phyloP scores from a whole-genome alignment of 2,329 filamentous ascomycete species.

The Pseudogymnoascus sp. region DNA sequence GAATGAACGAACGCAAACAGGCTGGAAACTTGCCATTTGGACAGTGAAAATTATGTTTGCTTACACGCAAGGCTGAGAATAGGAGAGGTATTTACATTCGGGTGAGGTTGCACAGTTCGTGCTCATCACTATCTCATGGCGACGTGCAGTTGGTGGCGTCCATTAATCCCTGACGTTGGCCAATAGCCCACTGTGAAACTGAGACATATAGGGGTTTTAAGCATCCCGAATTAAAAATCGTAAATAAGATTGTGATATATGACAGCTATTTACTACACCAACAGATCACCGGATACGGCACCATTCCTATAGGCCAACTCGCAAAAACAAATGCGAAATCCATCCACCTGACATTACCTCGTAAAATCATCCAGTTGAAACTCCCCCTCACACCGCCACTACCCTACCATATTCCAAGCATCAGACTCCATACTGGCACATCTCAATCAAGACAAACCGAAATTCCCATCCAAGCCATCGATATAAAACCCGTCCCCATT shows the following conservation, averaged over 20 bases:
- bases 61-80: background rate
- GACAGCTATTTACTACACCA: background rate
- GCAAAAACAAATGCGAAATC: background rate
- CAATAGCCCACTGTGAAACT: background rate
- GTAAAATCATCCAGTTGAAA: background rate
- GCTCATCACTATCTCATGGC: background rate
- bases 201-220: background rate
- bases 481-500: conserved; percentile 19
- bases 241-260: background rate
- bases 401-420: background rate
- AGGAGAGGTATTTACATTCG: background rate
- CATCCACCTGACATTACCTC: background rate
- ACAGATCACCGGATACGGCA: background rate
- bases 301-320: background rate
- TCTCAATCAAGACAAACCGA: conserved; percentile 28
- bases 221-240: background rate
- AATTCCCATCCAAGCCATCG: conserved; percentile 31
- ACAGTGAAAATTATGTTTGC: background rate
- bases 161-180: background rate
- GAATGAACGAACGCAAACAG: background rate
- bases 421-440: background rate
- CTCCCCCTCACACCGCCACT: background rate
- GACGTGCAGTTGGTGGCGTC: background rate
- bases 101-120: background rate
- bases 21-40: background rate